Conservation (phyloP, 495 filamentous ascomycete species). For the Penicillium argentinense region DNA sequence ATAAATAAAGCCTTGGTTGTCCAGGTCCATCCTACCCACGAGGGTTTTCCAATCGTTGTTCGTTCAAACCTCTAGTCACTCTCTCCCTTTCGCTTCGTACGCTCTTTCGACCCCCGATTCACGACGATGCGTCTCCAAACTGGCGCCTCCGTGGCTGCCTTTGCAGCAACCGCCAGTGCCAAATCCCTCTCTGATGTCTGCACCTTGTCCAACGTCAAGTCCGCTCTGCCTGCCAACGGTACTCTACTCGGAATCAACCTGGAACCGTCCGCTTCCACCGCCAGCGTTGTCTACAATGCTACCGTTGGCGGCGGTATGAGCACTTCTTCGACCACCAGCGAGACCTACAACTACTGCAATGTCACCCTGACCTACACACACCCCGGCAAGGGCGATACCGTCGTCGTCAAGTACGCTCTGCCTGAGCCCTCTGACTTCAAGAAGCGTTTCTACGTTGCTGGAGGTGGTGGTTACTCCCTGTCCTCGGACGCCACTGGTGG, state of each 20-base stretch:
- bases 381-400: slow-evolving; percentile 30
- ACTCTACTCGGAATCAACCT: slow-evolving; percentile 32
- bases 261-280: slow-evolving; percentile 30
- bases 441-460: slow-evolving; percentile 39
- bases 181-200: slow-evolving; percentile 32
- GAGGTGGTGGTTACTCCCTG: slow-evolving; percentile 31
- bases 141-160: slow-evolving; percentile 22
- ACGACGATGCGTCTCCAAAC: slow-evolving; percentile 27
- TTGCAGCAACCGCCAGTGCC: slow-evolving; percentile 30
- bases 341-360: slow-evolving; percentile 36
- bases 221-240: slow-evolving; percentile 33
- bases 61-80: neutral
- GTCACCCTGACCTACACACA: slow-evolving; percentile 37
- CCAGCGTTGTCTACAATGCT: slow-evolving; percentile 26
- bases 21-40: neutral
- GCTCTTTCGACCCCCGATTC: neutral
- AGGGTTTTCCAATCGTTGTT: neutral
- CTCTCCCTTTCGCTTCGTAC: neutral
- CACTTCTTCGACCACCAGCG: slow-evolving; percentile 12
- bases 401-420: slow-evolving; percentile 35
- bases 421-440: slow-evolving; percentile 34
- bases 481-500: slow-evolving; percentile 31
- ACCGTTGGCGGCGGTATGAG: slow-evolving; percentile 12
- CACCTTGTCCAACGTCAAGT: slow-evolving; percentile 32
- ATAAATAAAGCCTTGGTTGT: neutral